phyloP scores from a whole-genome alignment of 129 eudicot genomes.

The Calendula officinalis region DNA sequence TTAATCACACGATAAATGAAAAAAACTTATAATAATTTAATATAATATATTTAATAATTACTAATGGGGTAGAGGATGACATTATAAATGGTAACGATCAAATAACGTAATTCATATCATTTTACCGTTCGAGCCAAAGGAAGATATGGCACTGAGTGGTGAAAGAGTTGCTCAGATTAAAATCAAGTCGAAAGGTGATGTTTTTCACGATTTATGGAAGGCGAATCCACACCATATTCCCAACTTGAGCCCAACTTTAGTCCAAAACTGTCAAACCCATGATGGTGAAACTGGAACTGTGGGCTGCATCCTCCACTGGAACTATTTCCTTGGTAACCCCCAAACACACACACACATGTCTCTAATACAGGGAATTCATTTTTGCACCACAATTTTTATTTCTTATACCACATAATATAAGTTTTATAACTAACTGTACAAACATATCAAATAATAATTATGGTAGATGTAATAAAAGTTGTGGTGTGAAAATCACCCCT shows the following conservation, averaged over 20 bases:
- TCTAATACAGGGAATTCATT: too few relatives aligned
- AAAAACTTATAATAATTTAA: too few relatives aligned
- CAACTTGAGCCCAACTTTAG: slow-evolving; percentile 21
- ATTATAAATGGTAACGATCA: slow-evolving; percentile 4
- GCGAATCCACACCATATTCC: slow-evolving; percentile 32
- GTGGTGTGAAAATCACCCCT: too few relatives aligned
- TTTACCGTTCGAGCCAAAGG: neutral
- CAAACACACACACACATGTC: too few relatives aligned
- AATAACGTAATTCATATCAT: neutral
- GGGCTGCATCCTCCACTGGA: slow-evolving; percentile 37
- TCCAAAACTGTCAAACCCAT: slow-evolving; percentile 41
- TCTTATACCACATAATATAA: too few relatives aligned
- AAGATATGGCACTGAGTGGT: slow-evolving; percentile 17
- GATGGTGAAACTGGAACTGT: slow-evolving; percentile 38
- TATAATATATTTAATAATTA: neutral
- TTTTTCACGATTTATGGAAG: slow-evolving; percentile 36
- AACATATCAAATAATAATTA: too few relatives aligned
- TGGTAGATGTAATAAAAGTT: too few relatives aligned
- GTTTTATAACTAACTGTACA: too few relatives aligned
- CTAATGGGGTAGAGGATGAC: neutral
- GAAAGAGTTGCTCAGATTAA: slow-evolving; percentile 12
- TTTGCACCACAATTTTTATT: too few relatives aligned
- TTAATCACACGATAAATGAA: too few relatives aligned
- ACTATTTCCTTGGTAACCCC: slow-evolving; percentile 36
- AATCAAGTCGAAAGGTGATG: slow-evolving; percentile 32